A percentile compares a stretch with the other conserved stretches of the same genome.
phyloP scores from a whole-genome alignment of 83 land plant genomes.

The Thuja plicata region DNA sequence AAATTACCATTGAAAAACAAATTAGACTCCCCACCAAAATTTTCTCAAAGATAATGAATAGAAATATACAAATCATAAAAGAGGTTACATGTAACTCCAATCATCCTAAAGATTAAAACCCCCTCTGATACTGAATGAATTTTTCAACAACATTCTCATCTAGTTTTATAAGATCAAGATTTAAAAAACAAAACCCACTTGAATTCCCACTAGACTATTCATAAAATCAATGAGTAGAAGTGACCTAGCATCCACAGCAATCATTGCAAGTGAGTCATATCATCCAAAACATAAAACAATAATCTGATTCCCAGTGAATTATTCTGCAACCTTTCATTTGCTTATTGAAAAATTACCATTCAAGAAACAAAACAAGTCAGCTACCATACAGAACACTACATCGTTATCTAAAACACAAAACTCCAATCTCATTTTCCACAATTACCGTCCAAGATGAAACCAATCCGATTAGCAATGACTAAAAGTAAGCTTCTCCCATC shows the following conservation, averaged over 20 bases:
- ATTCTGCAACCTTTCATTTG: background rate
- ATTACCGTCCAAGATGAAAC: too few relatives aligned
- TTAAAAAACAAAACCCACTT: background rate
- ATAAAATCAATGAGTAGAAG: background rate
- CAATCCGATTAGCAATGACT: background rate
- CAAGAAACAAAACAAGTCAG: background rate
- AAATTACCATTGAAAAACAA: background rate
- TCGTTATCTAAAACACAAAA: too few relatives aligned
- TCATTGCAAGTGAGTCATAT: background rate
- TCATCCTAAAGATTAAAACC: background rate
- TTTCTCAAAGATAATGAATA: background rate
- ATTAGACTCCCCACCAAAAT: background rate
- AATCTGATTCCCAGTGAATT: background rate
- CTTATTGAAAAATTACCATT: background rate
- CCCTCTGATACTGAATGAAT: background rate
- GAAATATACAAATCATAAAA: background rate
- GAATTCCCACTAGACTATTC: background rate
- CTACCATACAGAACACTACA: too few relatives aligned
- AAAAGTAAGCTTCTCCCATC: background rate
- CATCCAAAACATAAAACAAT: background rate
- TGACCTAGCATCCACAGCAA: background rate
- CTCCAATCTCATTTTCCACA: too few relatives aligned
- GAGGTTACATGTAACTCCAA: background rate
- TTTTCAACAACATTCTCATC: background rate
- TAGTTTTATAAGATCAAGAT: background rate